Percentiles rank a stretch among this genome's conserved stretches.
These are phyloP conservation scores for Falciphora oryzae DNA, from an alignment of 2,329 filamentous ascomycete species.

Conservation along the genomic window DNA sequence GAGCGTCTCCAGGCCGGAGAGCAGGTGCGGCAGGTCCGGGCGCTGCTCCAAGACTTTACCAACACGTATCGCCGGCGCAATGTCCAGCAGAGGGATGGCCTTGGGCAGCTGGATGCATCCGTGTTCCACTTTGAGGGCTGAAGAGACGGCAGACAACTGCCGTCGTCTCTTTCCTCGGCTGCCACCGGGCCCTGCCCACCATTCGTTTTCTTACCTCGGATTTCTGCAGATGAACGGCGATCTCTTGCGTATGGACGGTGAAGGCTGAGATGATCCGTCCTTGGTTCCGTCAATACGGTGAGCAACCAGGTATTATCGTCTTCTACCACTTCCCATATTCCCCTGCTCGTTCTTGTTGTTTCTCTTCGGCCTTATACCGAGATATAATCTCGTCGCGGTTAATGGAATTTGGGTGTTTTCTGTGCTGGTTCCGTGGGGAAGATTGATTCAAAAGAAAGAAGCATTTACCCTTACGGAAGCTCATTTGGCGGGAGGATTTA, in stretches of 20 bases:
- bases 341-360: not conserved
- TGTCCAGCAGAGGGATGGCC: conserved; percentile 86
- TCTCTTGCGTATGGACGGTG: not conserved
- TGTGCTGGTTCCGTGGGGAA: not conserved
- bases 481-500: not conserved
- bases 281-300: not conserved
- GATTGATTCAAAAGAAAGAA: not conserved
- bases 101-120: conserved; percentile 71
- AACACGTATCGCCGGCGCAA: conserved; percentile 90
- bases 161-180: too few relatives aligned
- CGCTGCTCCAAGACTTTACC: conserved; percentile 90
- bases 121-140: not conserved
- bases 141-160: not conserved
- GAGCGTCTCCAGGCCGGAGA: conserved; percentile 63
- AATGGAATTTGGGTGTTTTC: not conserved
- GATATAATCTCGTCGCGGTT: not conserved
- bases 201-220: too few relatives aligned
- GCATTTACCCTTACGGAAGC: not conserved
- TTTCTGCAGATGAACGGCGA: too few relatives aligned
- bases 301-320: not conserved
- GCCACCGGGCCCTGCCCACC: too few relatives aligned
- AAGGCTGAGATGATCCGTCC: not conserved
- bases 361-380: not conserved
- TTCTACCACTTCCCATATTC: too few relatives aligned
- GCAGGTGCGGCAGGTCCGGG: conserved; percentile 69